phyloP scores from a whole-genome alignment of 31 red algal genomes.

The Odonthalia washingtoniensis region DNA sequence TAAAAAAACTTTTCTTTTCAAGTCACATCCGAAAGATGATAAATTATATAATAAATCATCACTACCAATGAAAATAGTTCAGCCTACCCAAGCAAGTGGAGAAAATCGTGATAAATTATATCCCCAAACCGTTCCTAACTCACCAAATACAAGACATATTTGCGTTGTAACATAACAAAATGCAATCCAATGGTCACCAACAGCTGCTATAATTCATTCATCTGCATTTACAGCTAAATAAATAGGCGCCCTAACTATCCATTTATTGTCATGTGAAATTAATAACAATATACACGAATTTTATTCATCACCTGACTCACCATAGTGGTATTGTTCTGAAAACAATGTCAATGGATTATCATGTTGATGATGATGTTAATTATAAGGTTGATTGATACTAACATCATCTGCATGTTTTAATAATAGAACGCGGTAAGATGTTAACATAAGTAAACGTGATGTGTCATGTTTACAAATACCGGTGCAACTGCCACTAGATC shows the following conservation, averaged over 20 bases:
- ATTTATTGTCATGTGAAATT: slow-evolving; percentile 74
- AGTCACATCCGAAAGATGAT: neutral
- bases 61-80: slow-evolving; percentile 70
- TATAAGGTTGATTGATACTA: slow-evolving; percentile 1
- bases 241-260: slow-evolving; percentile 78
- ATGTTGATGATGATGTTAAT: too few species aligned
- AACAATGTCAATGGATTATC: neutral
- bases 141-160: slow-evolving; percentile 85
- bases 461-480: too few species aligned
- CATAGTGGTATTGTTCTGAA: slow-evolving; percentile 29
- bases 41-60: slow-evolving; percentile 1
- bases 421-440: slow-evolving; percentile 63
- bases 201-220: slow-evolving; percentile 76
- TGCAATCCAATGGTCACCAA: slow-evolving; percentile 81
- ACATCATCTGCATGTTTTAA: slow-evolving; percentile 53
- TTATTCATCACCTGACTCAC: slow-evolving; percentile 37
- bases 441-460: too few species aligned
- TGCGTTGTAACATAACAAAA: slow-evolving; percentile 80
- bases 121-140: slow-evolving; percentile 50
- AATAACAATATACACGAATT: slow-evolving; percentile 78
- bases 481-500: too few species aligned
- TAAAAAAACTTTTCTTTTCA: slow-evolving; percentile 68
- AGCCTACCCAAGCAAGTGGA: slow-evolving; percentile 85
- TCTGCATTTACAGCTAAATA: slow-evolving; percentile 72
- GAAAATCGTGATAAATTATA: slow-evolving; percentile 70